Percentiles rank a stretch among this genome's conserved stretches.
These are phyloP conservation scores for Pinus albicaulis DNA, from an alignment of 75 land plant species.

Conservation along the genomic window DNA sequence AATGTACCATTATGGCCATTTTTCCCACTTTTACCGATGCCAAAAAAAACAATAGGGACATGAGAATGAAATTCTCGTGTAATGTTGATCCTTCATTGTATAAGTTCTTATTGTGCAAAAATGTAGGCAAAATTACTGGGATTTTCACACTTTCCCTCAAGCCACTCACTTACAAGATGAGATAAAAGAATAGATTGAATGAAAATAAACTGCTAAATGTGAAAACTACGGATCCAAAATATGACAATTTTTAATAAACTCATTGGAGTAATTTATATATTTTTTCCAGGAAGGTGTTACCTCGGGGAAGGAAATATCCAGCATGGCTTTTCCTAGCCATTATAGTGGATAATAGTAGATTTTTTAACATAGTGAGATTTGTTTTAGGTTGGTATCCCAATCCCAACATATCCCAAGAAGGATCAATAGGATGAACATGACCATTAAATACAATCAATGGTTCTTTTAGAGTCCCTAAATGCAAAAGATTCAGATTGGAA, in stretches of 20 bases:
- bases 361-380: constrained; percentile 15
- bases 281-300: constrained; percentile 58
- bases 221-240: constrained; percentile 26
- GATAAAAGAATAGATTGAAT: constrained; percentile 7
- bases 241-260: constrained; percentile 50
- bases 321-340: constrained; percentile 82
- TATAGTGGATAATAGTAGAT: constrained; percentile 70
- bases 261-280: constrained; percentile 59
- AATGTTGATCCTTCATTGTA: constrained; percentile 4
- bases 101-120: not conserved
- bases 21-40: not conserved
- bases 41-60: constrained; percentile 3
- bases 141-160: not conserved
- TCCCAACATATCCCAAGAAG: constrained; percentile 69
- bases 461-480: constrained; percentile 67
- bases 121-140: not conserved
- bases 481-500: constrained; percentile 60
- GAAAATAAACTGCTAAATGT: not conserved
- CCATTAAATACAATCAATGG: constrained; percentile 67
- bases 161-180: not conserved
- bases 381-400: constrained; percentile 51
- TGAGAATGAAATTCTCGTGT: constrained; percentile 1
- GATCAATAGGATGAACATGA: constrained; percentile 56
- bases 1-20: not conserved
- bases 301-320: constrained; percentile 68